Evolutionary conservation across 2,329 filamentous ascomycete genomes (phyloP), one percentile per base, ranked within the genome.

Genomic region (Xylariaceae sp.): DNA sequence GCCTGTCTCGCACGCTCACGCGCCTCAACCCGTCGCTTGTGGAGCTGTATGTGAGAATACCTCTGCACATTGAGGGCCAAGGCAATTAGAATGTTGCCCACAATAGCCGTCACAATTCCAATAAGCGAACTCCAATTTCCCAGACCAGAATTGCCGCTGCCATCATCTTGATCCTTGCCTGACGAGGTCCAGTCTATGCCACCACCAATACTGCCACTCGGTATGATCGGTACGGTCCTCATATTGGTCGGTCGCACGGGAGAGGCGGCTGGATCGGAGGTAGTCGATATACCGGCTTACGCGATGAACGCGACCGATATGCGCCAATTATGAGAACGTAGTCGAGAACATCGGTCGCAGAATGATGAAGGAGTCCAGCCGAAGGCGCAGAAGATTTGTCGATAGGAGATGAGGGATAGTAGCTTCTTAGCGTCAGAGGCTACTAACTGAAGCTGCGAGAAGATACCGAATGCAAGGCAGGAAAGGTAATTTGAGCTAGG

Each of bases 31-130:
- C 76, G 80, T 61, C 90, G 82, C 53, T 83, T 76, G 48, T 88
- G 81, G 47, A 98, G 76, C 42, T 85, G 79, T 43, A 93, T 88
- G 61, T 98, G 93, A 26, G 93, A 91, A 62, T 97, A 97, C 51
- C 93, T 82, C 66, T 98, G 93, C 37, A 94, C 91, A 61, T 98
- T 98, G 47, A 98, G 79, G 11, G 93, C 93, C 49, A 98, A 82
- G 1, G 91, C 95, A 52, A 98, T 97, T 39, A 98, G 76, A 26
- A 96, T 72, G 58, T 98, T 98, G 42, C 93, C 93, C 38, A 85
- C 77, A 57, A 98, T 94, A 38, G 93, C 90, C 3, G 90, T 95
- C 40, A 91, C 67, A 57, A 98, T 96, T 54, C 93, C 93, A 59
- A 98, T 97, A 40, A 97, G 72, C 19, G 89, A 94, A 35, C 89